Evolutionary conservation across 306 rosid genomes (phyloP).

Genomic region (Begonia loranthoides): DNA sequence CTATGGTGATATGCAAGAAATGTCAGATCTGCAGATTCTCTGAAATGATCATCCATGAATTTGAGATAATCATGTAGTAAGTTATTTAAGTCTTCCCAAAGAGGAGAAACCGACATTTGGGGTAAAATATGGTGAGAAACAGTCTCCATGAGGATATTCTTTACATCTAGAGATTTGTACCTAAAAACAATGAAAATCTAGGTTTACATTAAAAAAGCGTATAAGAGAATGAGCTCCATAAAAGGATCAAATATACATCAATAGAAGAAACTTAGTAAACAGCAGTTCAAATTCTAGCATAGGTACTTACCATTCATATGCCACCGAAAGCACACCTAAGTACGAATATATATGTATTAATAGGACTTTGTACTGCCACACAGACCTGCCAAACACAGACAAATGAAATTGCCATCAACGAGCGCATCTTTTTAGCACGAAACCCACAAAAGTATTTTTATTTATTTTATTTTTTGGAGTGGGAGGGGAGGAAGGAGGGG

Average conservation of each 20-base stretch:
- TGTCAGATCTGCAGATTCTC: constrained; percentile 96
- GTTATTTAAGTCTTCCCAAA: constrained; percentile 52
- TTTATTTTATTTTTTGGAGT: no score
- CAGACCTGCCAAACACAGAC: constrained; percentile 35
- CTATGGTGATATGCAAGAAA: constrained; percentile 92
- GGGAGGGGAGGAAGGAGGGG: no score
- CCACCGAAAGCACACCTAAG: constrained; percentile 65
- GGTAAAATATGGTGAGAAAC: constrained; percentile 82
- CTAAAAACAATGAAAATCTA: constrained; percentile 31
- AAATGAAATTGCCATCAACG: no score
- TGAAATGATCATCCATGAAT: constrained; percentile 94
- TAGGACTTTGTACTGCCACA: constrained; percentile 65
- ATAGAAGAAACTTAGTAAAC: not conserved
- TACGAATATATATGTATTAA: constrained; percentile 71
- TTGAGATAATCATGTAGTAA: constrained; percentile 75
- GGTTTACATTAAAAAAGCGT: not conserved
- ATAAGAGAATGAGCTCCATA: not conserved
- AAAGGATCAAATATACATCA: not conserved
- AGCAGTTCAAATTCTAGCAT: not conserved
- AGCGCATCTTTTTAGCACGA: no score
- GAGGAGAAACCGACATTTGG: constrained; percentile 82
- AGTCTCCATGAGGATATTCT: constrained; percentile 88
- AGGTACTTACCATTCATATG: constrained; percentile 62
- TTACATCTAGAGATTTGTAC: constrained; percentile 80
- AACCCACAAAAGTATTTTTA: no score